Conservation (phyloP, 495 filamentous ascomycete species). For the Bombardia bombarda region DNA sequence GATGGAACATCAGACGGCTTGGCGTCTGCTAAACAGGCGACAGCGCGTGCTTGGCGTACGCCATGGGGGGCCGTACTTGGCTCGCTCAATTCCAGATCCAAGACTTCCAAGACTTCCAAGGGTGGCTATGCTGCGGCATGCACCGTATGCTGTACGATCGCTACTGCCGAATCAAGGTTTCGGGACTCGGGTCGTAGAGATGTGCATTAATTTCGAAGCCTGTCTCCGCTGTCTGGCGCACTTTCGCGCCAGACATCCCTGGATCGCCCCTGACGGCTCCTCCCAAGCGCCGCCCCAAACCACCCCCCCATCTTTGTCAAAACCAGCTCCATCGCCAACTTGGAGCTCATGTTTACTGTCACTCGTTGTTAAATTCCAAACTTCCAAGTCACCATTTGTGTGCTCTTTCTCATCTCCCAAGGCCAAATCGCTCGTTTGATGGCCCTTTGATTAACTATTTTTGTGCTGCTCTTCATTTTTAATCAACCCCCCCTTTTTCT, state of each 20-base stretch:
- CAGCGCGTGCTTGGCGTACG: conserved; percentile 10
- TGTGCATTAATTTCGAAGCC: not conserved
- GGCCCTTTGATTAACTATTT: not conserved
- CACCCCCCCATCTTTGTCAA: not conserved
- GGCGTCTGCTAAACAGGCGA: conserved; percentile 7
- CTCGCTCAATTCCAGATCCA: conserved; percentile 1
- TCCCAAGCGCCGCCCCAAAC: not conserved
- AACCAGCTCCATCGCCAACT: too few species aligned
- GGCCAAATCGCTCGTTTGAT: conserved; percentile 5
- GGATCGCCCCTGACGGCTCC: not conserved
- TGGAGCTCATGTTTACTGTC: not conserved
- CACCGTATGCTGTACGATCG: not conserved
- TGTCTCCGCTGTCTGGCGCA: not conserved
- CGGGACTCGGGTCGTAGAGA: conserved; percentile 1
- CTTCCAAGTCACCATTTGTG: conserved; percentile 14
- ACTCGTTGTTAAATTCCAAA: conserved; percentile 1
- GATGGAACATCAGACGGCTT: not conserved
- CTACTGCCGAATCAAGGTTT: conserved; percentile 6
- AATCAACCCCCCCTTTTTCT: not conserved
- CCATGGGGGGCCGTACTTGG: too few species aligned
- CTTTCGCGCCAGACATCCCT: not conserved
- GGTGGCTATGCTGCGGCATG: conserved; percentile 14
- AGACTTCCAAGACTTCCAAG: conserved; percentile 3
- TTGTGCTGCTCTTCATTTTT: not conserved
- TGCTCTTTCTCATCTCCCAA: conserved; percentile 2